These are phyloP conservation scores for Blastocystis hominis DNA, from an alignment of 352 stramenopile genomes.

Conservation along the genomic window DNA sequence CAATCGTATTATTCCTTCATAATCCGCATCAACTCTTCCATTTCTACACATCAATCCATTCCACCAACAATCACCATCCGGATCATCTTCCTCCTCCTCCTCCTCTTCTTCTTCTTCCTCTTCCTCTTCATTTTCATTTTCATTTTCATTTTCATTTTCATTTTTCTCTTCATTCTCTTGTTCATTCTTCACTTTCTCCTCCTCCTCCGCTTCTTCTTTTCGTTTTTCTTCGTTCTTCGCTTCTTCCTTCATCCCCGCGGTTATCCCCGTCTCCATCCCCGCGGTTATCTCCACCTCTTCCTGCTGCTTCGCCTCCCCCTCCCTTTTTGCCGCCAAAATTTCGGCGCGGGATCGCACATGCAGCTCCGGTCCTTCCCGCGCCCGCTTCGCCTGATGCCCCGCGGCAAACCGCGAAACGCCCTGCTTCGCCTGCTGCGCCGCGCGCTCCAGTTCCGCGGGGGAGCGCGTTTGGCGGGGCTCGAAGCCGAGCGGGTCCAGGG, in stretches of 20 bases:
- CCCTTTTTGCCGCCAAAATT: constrained; percentile 15
- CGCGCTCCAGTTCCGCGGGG: background rate
- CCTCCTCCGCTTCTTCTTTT: no score
- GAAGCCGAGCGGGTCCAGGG: constrained; percentile 14
- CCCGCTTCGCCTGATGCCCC: background rate
- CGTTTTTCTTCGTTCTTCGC: no score
- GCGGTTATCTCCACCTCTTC: background rate
- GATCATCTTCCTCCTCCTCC: background rate
- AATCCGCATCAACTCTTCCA: background rate
- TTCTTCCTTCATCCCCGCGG: background rate
- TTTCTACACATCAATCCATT: background rate
- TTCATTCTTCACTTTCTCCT: no score
- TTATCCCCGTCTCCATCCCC: background rate
- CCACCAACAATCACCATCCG: background rate
- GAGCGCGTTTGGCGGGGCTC: background rate
- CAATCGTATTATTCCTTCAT: background rate
- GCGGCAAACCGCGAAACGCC: background rate
- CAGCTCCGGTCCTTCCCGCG: background rate
- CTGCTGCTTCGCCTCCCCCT: background rate
- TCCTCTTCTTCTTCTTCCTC: background rate
- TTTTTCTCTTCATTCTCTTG: background rate
- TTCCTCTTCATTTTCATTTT: background rate
- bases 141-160: background rate
- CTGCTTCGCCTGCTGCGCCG: background rate
- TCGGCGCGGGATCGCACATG: background rate